Percentiles rank a stretch among this genome's conserved stretches.
Conservation (phyloP, 176 grass and related monocot species). For the Avena eriantha region DNA sequence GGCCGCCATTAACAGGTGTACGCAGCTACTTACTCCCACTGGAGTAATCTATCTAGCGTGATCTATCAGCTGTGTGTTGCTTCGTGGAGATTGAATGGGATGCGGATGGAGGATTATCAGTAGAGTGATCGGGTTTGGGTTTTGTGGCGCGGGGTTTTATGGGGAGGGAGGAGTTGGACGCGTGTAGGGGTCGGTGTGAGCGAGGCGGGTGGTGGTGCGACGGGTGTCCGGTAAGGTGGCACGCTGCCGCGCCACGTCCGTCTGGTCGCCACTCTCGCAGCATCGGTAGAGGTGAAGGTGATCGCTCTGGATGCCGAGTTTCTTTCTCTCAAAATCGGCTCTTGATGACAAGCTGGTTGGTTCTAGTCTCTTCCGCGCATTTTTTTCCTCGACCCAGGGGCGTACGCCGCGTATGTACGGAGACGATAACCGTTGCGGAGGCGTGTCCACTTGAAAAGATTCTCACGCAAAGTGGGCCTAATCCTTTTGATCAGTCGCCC, state of each 20-base stretch:
- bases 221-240: constrained; percentile 66
- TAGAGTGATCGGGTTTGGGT: not conserved
- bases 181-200: constrained; percentile 38
- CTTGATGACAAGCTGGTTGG: not conserved
- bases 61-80: not conserved
- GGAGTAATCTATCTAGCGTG: not conserved
- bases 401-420: not conserved
- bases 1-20: constrained; percentile 7
- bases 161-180: constrained; percentile 19
- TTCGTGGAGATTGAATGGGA: not conserved
- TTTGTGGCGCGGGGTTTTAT: constrained; percentile 40
- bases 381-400: not conserved
- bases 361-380: constrained; percentile 39
- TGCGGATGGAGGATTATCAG: not conserved
- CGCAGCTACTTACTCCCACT: not conserved
- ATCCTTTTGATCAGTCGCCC: not conserved
- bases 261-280: not conserved
- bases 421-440: not conserved
- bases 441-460: not conserved
- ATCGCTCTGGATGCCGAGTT: constrained; percentile 31
- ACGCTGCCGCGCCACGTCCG: constrained; percentile 35
- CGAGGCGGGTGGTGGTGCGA: constrained; percentile 34
- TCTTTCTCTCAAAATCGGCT: not conserved
- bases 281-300: not conserved
- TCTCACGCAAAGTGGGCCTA: not conserved